Evolutionary conservation across 352 stramenopile genomes (phyloP), one percentile per base, ranked within the genome.

Genomic region (Phytophthora aleatoria): DNA sequence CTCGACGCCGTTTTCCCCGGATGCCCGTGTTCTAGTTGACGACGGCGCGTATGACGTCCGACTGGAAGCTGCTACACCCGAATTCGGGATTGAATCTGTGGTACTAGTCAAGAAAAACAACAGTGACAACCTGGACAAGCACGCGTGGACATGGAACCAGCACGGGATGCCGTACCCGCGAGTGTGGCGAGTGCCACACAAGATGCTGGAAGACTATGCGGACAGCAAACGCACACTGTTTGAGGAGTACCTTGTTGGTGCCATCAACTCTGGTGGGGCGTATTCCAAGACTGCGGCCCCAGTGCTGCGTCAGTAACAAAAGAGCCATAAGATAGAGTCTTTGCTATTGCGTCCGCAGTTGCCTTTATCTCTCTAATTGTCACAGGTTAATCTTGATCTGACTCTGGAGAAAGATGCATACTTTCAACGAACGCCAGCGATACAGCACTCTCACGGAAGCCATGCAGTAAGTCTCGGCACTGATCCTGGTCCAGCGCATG

Each of bases 361-460:
- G 38, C 16, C 50, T 61, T 61, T 36, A 59, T 50, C 48, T 71
- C 62, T 75, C 63, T 70, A 70, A 67, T 60, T 71, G 56, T 67
- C 58, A 74, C 54, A 60, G 30, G 49, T 69, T 67, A 75, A 39
- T 73, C 63, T 74, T 70, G 50, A 57, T 64, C 52, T 20, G 45
- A 70, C 44, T 67, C 50, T 6, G 50, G 44, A 45, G 28, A 10
- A 27, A 30, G 44, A 11, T 48, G 43, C 38, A 78, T 65, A 57
- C 61, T 74, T 66, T 90, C 81, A 52, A 87, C 62, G 38, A 87
- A 85, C 4, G 79, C 48, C 24, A 92, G 62, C 15, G 80, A 84
- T 45, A 91, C 76, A 20, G 84, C 74, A 62, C 83, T 92, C 63
- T 93, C 81, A 31, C 76, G 79, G 43, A 95, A 81, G 13, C 77